Base-by-base conservation (phyloP, 2,329 filamentous ascomycete species). In the Celoporthe dispersa region DNA sequence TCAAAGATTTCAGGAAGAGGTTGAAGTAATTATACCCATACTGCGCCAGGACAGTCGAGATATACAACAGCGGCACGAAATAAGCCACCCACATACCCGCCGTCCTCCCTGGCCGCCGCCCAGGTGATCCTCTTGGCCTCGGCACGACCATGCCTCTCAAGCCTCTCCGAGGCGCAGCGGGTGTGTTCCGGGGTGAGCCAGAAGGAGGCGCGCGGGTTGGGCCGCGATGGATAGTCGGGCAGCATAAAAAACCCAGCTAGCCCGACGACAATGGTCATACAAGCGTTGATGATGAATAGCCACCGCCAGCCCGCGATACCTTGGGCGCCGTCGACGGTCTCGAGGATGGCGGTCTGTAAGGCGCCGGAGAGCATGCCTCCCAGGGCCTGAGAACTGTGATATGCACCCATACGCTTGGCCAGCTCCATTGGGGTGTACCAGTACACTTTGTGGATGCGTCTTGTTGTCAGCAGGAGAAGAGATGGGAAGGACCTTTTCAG, bases 281-380 rank as follows among this genome's bases (percentile, higher is more conserved):
- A 37, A 1, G 84, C 86, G 70, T 88, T 87, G 59, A 89, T 86
- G 33, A 88, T 82, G 66, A 88, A 89, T 0, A 88, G 77, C 85
- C 83, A 85, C 35, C 81, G 76, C 85, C 85, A 87, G 0, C 85
- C 85, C 0, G 84, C 78, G 73, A 86, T 79, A 0, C 85, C 85
- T 3, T 74, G 76, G 1, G 81, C 78, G 0, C 84, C 84, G 25
- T 86, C 84, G 0, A 88, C 78, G 25, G 85, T 86, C 28, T 82
- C 83, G 70, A 86, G 85, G 3, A 85, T 83, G 3, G 85, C 85
- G 7, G 85, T 83, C 74, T 87, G 85, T 0, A 88, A 76, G 51
- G 85, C 87, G 0, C 85, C 85, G 44, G 84, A 84, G 71, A 87
- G 82, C 83, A 87, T 86, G 2, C 81, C 80, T 0, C 85, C 86